Evolutionary conservation across 768 basidiomycete genomes (phyloP), one percentile per base, ranked within the genome.

Genomic region (Leucocoprinus leucothites): DNA sequence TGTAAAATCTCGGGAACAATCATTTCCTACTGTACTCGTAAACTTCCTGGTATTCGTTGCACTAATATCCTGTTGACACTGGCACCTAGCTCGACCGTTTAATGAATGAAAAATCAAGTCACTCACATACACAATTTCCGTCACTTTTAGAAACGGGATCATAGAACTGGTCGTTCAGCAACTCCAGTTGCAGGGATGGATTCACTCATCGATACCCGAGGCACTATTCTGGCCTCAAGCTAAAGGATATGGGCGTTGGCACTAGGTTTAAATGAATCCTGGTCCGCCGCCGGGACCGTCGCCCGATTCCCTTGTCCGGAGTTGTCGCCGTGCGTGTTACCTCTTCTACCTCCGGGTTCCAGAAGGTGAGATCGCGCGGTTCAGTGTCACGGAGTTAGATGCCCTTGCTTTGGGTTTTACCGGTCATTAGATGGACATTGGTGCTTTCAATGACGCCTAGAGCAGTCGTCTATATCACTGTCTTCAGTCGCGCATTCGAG

Each of bases 101-200:
- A 5, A 24, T 36, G 18, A 24, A 54, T 50, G 22, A 24, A 21
- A 25, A 42, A 22, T 36, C 22, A 4, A 46, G 1, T 24, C 34
- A 49, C 65, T 54, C 64, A 46, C 26, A 26, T 16, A 28, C 9
- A n/a, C 18, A 55, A 36, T 48, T 54, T 47, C 26, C 26, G 19
- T 14, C 45, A n/a, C 56, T 25, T 40, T 28, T 66, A 94, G 92
- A 87, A 78, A 94, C 95, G 51, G 95, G 95, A 54, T 98, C n/a
- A n/a, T n/a, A n/a, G 94, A 93, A 79, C 94, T 51, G 95, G 95
- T 14, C 81, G 95, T 38, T 85, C 95, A 64, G 95, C 95, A 11
- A 82, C 97, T 58, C 76, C 97, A 22, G 97, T 98, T 95, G 92
- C 94, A 11, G 95, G 94, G 1, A 89, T 97, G 64, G 97, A 97